Evolutionary conservation across 2,329 filamentous ascomycete genomes (phyloP), one percentile per base, ranked within the genome.

Genomic region (Fusarium circinatum): DNA sequence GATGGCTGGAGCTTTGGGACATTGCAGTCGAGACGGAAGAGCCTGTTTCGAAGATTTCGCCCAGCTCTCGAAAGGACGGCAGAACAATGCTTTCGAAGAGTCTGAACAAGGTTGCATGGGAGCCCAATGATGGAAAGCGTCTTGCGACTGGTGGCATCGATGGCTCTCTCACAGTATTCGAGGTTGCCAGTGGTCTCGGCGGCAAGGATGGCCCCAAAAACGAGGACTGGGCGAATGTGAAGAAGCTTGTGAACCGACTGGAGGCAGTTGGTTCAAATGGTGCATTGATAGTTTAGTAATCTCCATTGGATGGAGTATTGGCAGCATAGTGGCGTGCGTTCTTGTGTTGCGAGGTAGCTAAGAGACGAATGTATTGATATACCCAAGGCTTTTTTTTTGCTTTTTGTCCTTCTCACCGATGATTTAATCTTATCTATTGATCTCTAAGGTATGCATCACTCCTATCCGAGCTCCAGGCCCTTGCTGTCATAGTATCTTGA

Each of bases 81-180:
- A 83, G 89, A 82, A 89, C 90, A 34, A 90, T 94, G 81, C 87
- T 96, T 77, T 93, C 92, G 65, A 93, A 94, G 84, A 97, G 95
- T 80, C 84, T 99, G 78, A 99, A 99, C 83, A 97, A 96, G 85
- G 86, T 98, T 48, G 93, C 94, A 2, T 99, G 96, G 96, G 96
- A 99, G 84, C 91, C 91, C 78, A 92, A 90, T 49, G 95, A 98
- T 80, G 97, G 96, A 55, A 93, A 93, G 82, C 89, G 94, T 58
- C 85, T 98, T 57, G 96, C 96, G 3, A 95, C 95, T 1, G 97
- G 96, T 49, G 96, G 96, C 8, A 92, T 99, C 70, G 95, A 98
- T 79, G 96, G 96, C 17, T 91, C 94, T 4, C 87, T 98, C 28
- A 98, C 93, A 1, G 90, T 99, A 13, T 99, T 98, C 79, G 96